These are phyloP conservation scores for Melanomma pulvis-pyrius DNA, from an alignment of 495 filamentous ascomycete genomes.

Conservation along the genomic window DNA sequence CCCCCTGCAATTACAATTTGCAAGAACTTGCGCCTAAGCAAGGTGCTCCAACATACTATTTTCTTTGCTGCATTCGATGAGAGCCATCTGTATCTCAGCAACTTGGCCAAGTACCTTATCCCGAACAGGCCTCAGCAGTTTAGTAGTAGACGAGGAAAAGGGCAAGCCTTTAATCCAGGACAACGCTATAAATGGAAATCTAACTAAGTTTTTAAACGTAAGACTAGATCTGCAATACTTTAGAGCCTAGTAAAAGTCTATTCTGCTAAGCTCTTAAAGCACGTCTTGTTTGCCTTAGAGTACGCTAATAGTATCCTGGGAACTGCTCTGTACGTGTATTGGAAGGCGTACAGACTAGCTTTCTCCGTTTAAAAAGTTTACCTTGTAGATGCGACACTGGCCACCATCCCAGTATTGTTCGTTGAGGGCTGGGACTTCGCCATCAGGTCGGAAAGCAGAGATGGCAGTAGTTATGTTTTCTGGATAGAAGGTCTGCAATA, in stretches of 20 bases:
- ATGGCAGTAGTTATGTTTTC: conserved; percentile 20
- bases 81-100: conserved; percentile 11
- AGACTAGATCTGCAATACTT: conserved; percentile 7
- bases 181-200: conserved; percentile 4
- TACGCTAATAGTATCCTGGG: conserved; percentile 7
- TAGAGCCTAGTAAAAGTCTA: conserved; percentile 12
- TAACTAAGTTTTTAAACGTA: conserved; percentile 11
- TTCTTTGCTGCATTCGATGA: conserved; percentile 5
- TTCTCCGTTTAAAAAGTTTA: conserved; percentile 18
- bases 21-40: background rate
- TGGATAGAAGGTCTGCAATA: conserved; percentile 4
- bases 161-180: conserved; percentile 12
- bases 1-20: background rate
- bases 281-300: conserved; percentile 4
- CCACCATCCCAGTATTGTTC: conserved; percentile 4
- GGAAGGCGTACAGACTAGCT: conserved; percentile 17
- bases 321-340: conserved; percentile 10
- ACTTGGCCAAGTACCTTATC: conserved; percentile 13
- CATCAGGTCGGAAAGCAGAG: conserved; percentile 9
- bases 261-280: conserved; percentile 7
- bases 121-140: conserved; percentile 10
- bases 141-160: background rate
- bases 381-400: conserved; percentile 19
- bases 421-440: conserved; percentile 17
- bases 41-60: conserved; percentile 4